Evolutionary conservation across 192 early-diverging fungal genomes (phyloP).

Genomic region (Powellomyces hirtus): DNA sequence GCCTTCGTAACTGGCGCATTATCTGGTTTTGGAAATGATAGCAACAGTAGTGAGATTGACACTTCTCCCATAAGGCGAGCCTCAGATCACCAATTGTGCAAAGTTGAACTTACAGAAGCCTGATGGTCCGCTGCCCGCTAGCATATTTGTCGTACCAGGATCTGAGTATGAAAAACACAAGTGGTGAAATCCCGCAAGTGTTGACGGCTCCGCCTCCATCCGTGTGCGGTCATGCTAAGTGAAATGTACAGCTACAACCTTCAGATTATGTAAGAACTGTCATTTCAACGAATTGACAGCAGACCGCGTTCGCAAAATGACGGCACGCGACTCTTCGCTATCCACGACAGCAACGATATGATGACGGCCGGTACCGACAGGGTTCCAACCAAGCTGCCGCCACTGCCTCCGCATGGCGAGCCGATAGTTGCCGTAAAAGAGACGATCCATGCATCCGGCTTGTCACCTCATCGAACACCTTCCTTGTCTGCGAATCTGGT

Average conservation of each 20-base stretch:
- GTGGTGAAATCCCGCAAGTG: too few relatives aligned
- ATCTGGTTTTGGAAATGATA: not conserved
- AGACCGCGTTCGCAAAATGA: too few relatives aligned
- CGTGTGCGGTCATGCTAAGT: too few relatives aligned
- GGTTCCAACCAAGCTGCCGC: too few relatives aligned
- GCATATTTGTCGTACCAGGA: not conserved
- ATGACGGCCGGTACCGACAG: not conserved
- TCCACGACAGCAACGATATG: not conserved
- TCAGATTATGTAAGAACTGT: too few relatives aligned
- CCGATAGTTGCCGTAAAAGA: not conserved
- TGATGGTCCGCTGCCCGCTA: constrained; percentile 11
- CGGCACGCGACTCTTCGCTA: too few relatives aligned
- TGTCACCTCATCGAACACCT: not conserved
- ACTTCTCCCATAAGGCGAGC: not conserved
- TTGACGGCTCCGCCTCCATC: too few relatives aligned
- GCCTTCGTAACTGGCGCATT: constrained; percentile 48
- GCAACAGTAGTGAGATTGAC: not conserved
- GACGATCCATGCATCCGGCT: not conserved
- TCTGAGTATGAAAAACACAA: too few relatives aligned
- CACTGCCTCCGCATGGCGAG: not conserved
- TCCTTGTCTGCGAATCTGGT: not conserved
- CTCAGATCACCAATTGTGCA: too few relatives aligned
- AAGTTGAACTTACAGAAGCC: constrained; percentile 10
- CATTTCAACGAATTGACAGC: too few relatives aligned
- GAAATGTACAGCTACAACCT: too few relatives aligned